Conservation (phyloP, 2,329 filamentous ascomycete species). For the Alternaria dauci region DNA sequence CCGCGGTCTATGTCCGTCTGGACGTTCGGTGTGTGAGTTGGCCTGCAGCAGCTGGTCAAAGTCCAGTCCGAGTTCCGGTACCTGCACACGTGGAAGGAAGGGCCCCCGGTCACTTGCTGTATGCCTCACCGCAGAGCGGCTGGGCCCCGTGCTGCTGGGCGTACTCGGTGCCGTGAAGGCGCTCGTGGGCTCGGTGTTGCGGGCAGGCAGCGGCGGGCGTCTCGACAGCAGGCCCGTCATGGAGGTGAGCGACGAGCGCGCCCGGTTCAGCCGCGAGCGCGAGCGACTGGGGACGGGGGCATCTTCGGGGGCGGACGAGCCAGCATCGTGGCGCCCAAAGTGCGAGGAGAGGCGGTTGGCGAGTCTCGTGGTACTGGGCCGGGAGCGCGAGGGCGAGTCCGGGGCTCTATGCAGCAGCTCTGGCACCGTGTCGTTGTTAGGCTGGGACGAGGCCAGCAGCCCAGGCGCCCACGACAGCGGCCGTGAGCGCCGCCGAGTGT, state of each 20-base stretch:
- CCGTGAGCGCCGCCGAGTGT: constrained; percentile 39
- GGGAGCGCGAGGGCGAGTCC: constrained; percentile 27
- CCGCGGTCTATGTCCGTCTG: constrained; percentile 29
- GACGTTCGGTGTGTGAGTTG: constrained; percentile 27
- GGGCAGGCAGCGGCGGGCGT: constrained; percentile 35
- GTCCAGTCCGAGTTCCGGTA: constrained; percentile 50
- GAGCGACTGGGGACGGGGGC: constrained; percentile 30
- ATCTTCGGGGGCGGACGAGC: constrained; percentile 33
- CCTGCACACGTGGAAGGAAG: constrained; percentile 42
- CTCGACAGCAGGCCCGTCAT: constrained; percentile 43
- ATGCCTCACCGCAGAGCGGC: constrained; percentile 33
- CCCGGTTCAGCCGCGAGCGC: constrained; percentile 45
- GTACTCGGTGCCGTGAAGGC: constrained; percentile 25
- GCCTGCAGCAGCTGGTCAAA: constrained; percentile 46
- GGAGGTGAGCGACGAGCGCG: constrained; percentile 49
- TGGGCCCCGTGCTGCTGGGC: constrained; percentile 25
- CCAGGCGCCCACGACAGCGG: constrained; percentile 47
- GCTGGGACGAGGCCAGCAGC: constrained; percentile 27
- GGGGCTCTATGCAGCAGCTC: constrained; percentile 28
- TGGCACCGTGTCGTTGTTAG: constrained; percentile 29
- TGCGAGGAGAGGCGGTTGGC: constrained; percentile 44
- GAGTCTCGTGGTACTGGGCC: constrained; percentile 38
- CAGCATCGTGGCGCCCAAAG: constrained; percentile 42
- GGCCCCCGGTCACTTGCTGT: constrained; percentile 42
- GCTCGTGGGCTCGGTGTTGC: constrained; percentile 24